Evolutionary conservation across 2,329 filamentous ascomycete genomes (phyloP), one percentile per base, ranked within the genome.

Genomic region (Penicillium sp.): DNA sequence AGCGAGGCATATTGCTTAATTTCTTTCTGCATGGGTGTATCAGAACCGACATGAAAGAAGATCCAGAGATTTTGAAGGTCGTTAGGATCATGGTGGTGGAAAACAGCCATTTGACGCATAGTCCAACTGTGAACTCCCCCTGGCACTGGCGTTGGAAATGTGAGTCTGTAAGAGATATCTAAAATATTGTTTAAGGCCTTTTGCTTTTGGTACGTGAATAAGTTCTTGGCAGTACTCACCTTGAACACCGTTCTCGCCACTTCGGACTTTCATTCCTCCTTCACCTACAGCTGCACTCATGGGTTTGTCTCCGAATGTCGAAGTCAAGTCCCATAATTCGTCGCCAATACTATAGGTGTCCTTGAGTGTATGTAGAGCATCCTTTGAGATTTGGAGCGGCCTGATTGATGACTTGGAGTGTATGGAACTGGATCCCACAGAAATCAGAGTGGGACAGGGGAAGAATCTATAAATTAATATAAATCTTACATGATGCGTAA

Each of bases 301-400:
- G 21, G 64, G 64, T 23, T 66, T 66, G 21, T 66, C 61, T 4
- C 64, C 64, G n/a, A 66, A 66, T 5, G 61, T 64, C 7, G 61
- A 49, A 2, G 35, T 47, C 12, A 58, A 58, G 31, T 66, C 61
- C 9, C 58, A 53, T 21, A 65, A 57, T 2, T 55, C 39, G 7
- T 43, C 13, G 2, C 60, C 55, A 43, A 64, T 62, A 9, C 53
- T 48, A 39, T 65, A 65, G 0, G 23, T n/a, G 9, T 55, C 49
- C 13, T 58, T 59, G 13, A 66, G 48, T 2, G 19, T 43, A 36
- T 47, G 45, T n/a, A 66, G 49, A 5, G 58, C 61, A 13, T 35
- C 6, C 36, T 57, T 55, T 10, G 64, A 65, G 17, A 66, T 61
- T 2, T 53, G 55, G 10, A 64, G 51, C 1, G 64, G 64, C 2